A percentile compares a stretch with the other conserved stretches of the same genome.
These are phyloP conservation scores for Aspergillus jensenii DNA, from an alignment of 2,329 filamentous ascomycete species.

Conservation along the genomic window DNA sequence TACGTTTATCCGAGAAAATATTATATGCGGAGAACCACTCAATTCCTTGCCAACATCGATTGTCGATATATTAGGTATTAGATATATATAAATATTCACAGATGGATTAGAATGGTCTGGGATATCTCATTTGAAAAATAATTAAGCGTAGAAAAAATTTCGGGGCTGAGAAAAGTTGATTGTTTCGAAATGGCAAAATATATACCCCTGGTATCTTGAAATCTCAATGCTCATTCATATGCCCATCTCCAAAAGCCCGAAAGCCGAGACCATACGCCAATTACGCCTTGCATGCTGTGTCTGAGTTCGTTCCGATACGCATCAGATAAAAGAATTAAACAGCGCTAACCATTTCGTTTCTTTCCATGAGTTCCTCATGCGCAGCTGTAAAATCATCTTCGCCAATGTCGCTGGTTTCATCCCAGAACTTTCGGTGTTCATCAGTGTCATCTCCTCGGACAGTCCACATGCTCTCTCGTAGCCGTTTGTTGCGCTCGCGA, in stretches of 20 bases:
- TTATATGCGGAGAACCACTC: neutral
- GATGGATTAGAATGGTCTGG: neutral
- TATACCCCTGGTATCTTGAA: neutral
- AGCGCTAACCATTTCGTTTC: conserved; percentile 44
- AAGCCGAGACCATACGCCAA: neutral
- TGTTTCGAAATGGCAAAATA: neutral
- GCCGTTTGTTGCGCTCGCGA: conserved; percentile 86
- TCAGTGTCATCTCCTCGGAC: conserved; percentile 64
- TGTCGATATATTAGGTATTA: neutral
- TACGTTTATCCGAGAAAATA: conserved; percentile 6
- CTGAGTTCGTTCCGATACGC: neutral
- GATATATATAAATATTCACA: neutral
- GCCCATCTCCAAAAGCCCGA: neutral
- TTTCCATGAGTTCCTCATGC: conserved; percentile 68
- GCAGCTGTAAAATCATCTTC: conserved; percentile 81
- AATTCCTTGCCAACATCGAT: neutral
- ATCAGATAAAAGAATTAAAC: neutral
- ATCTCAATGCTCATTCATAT: neutral
- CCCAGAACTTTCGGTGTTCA: conserved; percentile 81
- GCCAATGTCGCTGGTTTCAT: conserved; percentile 80
- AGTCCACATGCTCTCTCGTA: conserved; percentile 92
- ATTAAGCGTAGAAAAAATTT: neutral
- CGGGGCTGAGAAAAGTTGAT: neutral
- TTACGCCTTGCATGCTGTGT: neutral
- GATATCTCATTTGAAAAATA: neutral